A percentile compares a stretch with the other conserved stretches of the same genome.
Conservation (phyloP, 805 yeast species). For the Citeromyces matritensis region DNA sequence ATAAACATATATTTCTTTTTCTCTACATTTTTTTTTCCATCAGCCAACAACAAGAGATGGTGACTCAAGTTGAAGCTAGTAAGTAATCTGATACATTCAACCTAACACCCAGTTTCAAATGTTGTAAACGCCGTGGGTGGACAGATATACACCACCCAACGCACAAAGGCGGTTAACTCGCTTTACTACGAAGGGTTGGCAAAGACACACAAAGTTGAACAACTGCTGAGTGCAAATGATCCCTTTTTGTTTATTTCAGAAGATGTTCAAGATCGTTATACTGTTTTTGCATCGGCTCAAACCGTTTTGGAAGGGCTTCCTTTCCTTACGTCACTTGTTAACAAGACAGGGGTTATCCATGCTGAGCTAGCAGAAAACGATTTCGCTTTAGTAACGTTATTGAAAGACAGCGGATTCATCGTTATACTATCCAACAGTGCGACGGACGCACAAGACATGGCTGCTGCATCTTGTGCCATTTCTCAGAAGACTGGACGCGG, state of each 20-base stretch:
- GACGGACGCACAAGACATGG: slow-evolving; percentile 34
- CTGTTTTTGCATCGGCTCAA: slow-evolving; percentile 37
- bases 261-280: slow-evolving; percentile 14
- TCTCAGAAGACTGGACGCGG: slow-evolving; percentile 33
- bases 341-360: slow-evolving; percentile 38
- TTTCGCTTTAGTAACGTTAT: slow-evolving; percentile 52
- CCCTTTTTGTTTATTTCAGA: slow-evolving; percentile 30
- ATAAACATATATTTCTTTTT: too few species aligned
- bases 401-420: slow-evolving; percentile 54
- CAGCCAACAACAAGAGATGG: too few species aligned
- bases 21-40: too few species aligned
- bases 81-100: too few species aligned
- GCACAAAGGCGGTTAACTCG: slow-evolving; percentile 25
- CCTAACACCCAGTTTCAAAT: slow-evolving; percentile 18
- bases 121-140: slow-evolving; percentile 15
- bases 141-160: slow-evolving; percentile 26
- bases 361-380: slow-evolving; percentile 46
- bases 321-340: slow-evolving; percentile 25
- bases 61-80: too few species aligned
- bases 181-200: slow-evolving; percentile 12
- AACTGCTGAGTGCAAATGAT: slow-evolving; percentile 31
- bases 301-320: slow-evolving; percentile 49
- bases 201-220: slow-evolving; percentile 7
- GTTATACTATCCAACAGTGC: slow-evolving; percentile 53
- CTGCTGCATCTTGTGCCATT: slow-evolving; percentile 43